Evolutionary conservation across 805 yeast species (phyloP).

Genomic region (Cyberlindnera veronae): DNA sequence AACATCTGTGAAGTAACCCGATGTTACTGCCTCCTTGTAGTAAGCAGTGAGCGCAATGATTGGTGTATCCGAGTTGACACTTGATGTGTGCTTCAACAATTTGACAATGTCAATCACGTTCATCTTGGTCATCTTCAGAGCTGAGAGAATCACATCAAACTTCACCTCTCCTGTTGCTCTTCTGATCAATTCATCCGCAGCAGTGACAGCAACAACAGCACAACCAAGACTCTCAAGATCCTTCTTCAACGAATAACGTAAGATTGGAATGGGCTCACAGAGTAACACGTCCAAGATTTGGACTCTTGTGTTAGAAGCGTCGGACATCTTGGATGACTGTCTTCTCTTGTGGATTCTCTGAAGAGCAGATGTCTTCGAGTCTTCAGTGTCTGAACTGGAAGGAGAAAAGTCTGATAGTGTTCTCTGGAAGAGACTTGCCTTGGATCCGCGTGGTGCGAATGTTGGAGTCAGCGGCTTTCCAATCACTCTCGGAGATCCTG

Average conservation of each 20-base stretch:
- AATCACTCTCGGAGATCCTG: slow-evolving; percentile 24
- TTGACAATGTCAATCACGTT: slow-evolving; percentile 76
- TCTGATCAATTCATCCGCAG: slow-evolving; percentile 80
- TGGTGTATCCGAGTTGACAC: slow-evolving; percentile 75
- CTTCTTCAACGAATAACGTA: slow-evolving; percentile 62
- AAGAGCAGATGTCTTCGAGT: slow-evolving; percentile 45
- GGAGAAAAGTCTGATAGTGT: slow-evolving; percentile 40
- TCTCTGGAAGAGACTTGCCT: slow-evolving; percentile 23
- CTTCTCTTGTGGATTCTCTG: slow-evolving; percentile 52
- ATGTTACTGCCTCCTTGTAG: slow-evolving; percentile 57
- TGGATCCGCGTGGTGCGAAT: slow-evolving; percentile 18
- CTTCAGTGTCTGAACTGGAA: slow-evolving; percentile 66
- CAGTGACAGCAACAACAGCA: slow-evolving; percentile 69
- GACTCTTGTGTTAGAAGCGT: slow-evolving; percentile 15
- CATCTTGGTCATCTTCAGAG: slow-evolving; percentile 61
- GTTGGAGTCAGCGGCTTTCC: slow-evolving; percentile 24
- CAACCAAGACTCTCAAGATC: slow-evolving; percentile 71
- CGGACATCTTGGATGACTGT: slow-evolving; percentile 40
- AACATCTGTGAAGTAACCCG: slow-evolving; percentile 55
- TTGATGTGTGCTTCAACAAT: slow-evolving; percentile 68
- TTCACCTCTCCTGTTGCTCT: slow-evolving; percentile 78
- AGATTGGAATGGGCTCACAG: slow-evolving; percentile 85
- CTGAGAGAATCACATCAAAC: slow-evolving; percentile 81
- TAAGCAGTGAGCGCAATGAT: slow-evolving; percentile 72
- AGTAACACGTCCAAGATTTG: slow-evolving; percentile 62